These are phyloP conservation scores for Hypoxylon perforatum DNA, from an alignment of 495 filamentous ascomycete species.

Conservation along the genomic window DNA sequence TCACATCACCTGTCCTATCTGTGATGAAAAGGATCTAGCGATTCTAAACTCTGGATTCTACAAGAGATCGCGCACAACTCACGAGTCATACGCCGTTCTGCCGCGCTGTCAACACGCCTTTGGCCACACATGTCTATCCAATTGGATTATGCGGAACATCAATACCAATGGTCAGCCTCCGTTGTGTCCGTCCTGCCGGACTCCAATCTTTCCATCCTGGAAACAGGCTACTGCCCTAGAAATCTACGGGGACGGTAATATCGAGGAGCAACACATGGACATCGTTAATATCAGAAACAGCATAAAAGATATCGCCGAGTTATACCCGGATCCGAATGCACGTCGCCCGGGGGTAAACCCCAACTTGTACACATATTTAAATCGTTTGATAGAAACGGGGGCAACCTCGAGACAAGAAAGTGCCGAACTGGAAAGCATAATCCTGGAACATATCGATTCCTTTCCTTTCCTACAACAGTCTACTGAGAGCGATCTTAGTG, in stretches of 20 bases:
- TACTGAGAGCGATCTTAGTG: no score
- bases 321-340: no score
- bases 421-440: no score
- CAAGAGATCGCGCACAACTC: background rate
- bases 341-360: no score
- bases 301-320: no score
- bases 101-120: slow-evolving; percentile 33
- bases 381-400: no score
- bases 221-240: background rate
- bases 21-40: background rate
- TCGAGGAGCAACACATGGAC: slow-evolving; percentile 19
- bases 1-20: slow-evolving; percentile 25
- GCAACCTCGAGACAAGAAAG: no score
- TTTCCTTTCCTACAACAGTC: no score
- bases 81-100: slow-evolving; percentile 27
- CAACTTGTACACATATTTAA: no score
- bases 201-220: background rate
- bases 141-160: background rate
- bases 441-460: no score
- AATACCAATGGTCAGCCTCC: no score
- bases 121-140: slow-evolving; percentile 10
- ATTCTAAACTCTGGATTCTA: slow-evolving; percentile 18
- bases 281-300: slow-evolving; percentile 17
- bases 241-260: slow-evolving; percentile 1
- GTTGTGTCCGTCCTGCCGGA: slow-evolving; percentile 26